These are phyloP conservation scores for Lentinula detonsa DNA, from an alignment of 768 basidiomycete genomes.

Conservation along the genomic window DNA sequence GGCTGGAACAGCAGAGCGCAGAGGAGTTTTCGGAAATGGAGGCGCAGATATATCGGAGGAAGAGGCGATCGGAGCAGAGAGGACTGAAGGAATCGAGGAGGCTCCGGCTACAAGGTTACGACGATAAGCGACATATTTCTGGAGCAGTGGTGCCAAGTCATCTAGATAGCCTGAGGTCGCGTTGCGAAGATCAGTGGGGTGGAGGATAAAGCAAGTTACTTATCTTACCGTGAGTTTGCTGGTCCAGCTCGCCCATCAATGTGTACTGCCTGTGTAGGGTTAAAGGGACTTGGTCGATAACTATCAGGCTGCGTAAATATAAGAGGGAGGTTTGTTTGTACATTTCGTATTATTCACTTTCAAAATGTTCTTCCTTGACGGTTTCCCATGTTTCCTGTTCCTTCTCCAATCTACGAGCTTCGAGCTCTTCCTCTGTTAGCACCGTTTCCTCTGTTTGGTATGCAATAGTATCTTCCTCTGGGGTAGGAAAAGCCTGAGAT, in stretches of 20 bases:
- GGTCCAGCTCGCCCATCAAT: slow-evolving; percentile 68
- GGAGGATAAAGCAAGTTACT: not conserved
- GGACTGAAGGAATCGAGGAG: not conserved
- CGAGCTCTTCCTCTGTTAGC: slow-evolving; percentile 15
- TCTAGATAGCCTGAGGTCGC: slow-evolving; percentile 28
- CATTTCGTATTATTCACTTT: slow-evolving; percentile 39
- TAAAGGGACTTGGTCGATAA: slow-evolving; percentile 73
- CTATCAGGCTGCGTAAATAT: slow-evolving; percentile 26
- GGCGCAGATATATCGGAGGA: not conserved
- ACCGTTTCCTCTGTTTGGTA: not conserved
- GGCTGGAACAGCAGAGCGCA: not conserved
- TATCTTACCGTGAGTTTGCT: slow-evolving; percentile 49
- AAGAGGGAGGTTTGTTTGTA: not conserved
- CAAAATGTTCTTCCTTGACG: slow-evolving; percentile 74
- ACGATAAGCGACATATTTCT: slow-evolving; percentile 34
- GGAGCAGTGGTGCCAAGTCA: slow-evolving; percentile 37
- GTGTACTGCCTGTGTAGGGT: slow-evolving; percentile 66
- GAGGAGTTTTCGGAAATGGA: not conserved
- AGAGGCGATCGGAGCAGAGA: not conserved
- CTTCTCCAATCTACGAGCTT: slow-evolving; percentile 30
- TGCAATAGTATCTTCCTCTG: not conserved
- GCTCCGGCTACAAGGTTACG: not conserved
- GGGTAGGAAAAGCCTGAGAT: slow-evolving; percentile 2
- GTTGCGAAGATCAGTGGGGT: not conserved
- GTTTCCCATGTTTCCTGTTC: slow-evolving; percentile 68